Base-by-base conservation (phyloP, 208 protist species). In the Kentomonas sorsogonicus region DNA sequence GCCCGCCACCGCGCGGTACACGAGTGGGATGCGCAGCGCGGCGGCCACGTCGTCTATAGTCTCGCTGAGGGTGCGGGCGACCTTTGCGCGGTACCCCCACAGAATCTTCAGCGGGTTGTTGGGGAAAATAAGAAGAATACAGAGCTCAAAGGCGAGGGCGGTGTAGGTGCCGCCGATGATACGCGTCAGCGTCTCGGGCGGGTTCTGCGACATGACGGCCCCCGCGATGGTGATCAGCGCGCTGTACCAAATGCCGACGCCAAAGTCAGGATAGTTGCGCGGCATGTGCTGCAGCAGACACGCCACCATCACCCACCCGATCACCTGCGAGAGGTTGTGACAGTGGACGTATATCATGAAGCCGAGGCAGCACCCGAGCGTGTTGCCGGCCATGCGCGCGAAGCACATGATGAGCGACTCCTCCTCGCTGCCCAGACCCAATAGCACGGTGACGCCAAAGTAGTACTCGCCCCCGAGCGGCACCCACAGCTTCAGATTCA, bases 81-180 rank as follows among this genome's bases (percentile, higher is more conserved):
- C 48, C 52, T 77, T 77, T 22, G 47, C 46, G 18, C 63, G 70
- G 38, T 72, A 68, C 48, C 61, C 61, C 57, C 72, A 74, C 46
- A 77, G 62, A 39, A 86, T 68, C 60, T 79, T 78, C 57, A 82
- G 74, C 16, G 74, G 53, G 60, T 79, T 77, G 52, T 73, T 69
- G 7, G 74, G 79, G 53, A 86, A 86, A 51, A 86, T 66, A 41
- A 86, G 61, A 26, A 79, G 69, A 44, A 70, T 71, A 47, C 70
- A 73, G 29, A 74, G 54, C 39, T 72, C 69, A 58, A 77, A 86
- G 46, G 64, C 62, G 23, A 74, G 52, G 13, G 79, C 63, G 29
- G 71, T 63, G 47, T 79, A 81, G 33, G 38, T 26, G 56, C 65
- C 74, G 15, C 65, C 70, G 13, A 79, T 46, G 15, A 79, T 23